phyloP scores from a whole-genome alignment of 176 grass and related monocot genomes.

The Triticum urartu region DNA sequence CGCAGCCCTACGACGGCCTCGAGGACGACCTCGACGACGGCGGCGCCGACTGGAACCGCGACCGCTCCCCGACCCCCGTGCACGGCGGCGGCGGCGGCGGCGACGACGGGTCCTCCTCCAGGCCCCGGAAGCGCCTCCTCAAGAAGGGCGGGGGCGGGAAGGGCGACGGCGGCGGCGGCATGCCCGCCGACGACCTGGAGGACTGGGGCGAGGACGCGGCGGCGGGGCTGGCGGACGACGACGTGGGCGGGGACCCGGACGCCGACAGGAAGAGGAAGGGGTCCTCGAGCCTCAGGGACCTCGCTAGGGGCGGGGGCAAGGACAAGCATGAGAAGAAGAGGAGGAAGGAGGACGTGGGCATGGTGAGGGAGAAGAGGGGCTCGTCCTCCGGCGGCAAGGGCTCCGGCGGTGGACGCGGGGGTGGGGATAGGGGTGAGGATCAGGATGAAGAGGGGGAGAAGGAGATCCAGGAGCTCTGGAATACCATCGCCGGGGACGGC shows the following conservation, averaged over 20 bases:
- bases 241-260: constrained; percentile 28
- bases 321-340: constrained; percentile 54
- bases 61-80: constrained; percentile 71
- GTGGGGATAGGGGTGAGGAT: constrained; percentile 21
- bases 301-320: constrained; percentile 42
- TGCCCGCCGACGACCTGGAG: constrained; percentile 49
- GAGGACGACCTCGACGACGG: constrained; percentile 47
- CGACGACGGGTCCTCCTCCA: constrained; percentile 42
- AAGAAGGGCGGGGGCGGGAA: constrained; percentile 50
- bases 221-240: constrained; percentile 24
- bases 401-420: not conserved
- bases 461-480: constrained; percentile 84
- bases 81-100: constrained; percentile 41
- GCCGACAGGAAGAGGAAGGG: constrained; percentile 59
- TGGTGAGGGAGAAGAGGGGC: constrained; percentile 45
- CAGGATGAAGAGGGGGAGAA: constrained; percentile 48
- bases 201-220: constrained; percentile 44
- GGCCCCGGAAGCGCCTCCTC: constrained; percentile 73
- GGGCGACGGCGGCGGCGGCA: not conserved
- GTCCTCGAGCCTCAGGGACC: constrained; percentile 33
- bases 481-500: constrained; percentile 67
- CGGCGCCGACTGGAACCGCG: constrained; percentile 47
- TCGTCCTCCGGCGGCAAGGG: constrained; percentile 36
- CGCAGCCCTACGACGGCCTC: constrained; percentile 46
- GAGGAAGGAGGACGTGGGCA: constrained; percentile 47